Percentiles rank a stretch among this genome's conserved stretches.
Evolutionary conservation across 768 basidiomycete species (phyloP).

Genomic region (Auricularia cornea): DNA sequence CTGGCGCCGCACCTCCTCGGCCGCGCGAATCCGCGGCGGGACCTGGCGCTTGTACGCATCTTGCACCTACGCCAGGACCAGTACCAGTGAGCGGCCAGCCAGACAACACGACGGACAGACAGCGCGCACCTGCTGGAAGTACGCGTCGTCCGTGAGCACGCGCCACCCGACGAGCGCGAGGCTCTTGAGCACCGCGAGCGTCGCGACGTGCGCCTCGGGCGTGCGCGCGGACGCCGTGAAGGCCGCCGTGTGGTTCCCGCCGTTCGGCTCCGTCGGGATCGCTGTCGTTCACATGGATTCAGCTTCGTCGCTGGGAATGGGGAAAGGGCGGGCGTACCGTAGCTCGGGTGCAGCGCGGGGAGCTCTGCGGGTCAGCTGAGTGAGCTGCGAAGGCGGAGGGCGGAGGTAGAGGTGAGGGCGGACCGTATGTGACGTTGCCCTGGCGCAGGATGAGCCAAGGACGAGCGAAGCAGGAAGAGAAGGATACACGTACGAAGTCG

Average conservation of each 20-base stretch:
- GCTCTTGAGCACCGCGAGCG: slow-evolving; percentile 58
- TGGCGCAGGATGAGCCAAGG: slow-evolving; percentile 15
- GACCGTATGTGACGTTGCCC: slow-evolving; percentile 75
- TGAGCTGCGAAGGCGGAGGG: background rate
- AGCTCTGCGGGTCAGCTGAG: slow-evolving; percentile 27
- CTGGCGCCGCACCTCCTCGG: background rate
- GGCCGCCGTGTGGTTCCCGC: slow-evolving; percentile 69
- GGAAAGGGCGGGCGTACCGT: slow-evolving; percentile 40
- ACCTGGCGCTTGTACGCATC: background rate
- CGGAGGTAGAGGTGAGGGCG: background rate
- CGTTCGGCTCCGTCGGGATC: slow-evolving; percentile 62
- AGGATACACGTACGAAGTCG: slow-evolving; percentile 55
- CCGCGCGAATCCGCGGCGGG: background rate
- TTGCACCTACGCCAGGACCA: background rate
- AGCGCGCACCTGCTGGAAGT: slow-evolving; percentile 44
- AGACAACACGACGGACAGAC: too few relatives aligned
- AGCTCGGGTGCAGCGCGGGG: slow-evolving; percentile 68
- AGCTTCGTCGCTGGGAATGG: background rate
- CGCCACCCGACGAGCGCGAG: slow-evolving; percentile 64
- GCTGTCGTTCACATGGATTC: slow-evolving; percentile 33
- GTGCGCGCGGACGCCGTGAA: slow-evolving; percentile 61
- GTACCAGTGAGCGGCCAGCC: too few relatives aligned
- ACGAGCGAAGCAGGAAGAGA: background rate
- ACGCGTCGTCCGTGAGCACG: slow-evolving; percentile 58
- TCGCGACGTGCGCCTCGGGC: slow-evolving; percentile 53